Base-by-base conservation (phyloP, 1,284 basidiomycete species). In the Leccinum subspadiceum region DNA sequence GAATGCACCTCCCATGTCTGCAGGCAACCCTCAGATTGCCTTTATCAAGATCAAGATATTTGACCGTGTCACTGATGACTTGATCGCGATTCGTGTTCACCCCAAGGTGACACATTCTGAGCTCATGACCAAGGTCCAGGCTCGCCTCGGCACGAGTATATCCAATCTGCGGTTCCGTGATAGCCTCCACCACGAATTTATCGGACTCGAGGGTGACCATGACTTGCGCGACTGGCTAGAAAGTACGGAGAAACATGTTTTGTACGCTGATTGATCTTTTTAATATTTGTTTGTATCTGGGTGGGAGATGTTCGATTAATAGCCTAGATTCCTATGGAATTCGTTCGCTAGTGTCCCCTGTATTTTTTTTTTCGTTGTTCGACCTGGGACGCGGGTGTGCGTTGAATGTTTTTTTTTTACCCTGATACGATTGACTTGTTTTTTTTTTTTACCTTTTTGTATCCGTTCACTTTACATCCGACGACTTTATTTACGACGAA, bases 31-130 rank as follows among this genome's bases (percentile, higher is more conserved):
- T 13, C 89, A 91, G 67, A 86, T 92, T 39, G 86, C 93, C 39
- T 96, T 95, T 76, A 84, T 98, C 67, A 98, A 98, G 79, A 97
- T 99, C 78, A 99, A 99, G 79, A 94, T 99, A 58, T 97, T 96
- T 71, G 91, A 97, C 74, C 83, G 90, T 33, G 82, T 90, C 61
- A 90, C 94, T 26, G 93, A 98, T 72, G 96, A 98, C 73, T 80
- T 99, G 56, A 94, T 99, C 62, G 96, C 97, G 3, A 94, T 99
- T 56, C 89, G 97, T n/a, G 96, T 98, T 48, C 95, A 96, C 68
- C 94, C 96, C n/a, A 85, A 83, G 39, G 94, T 98, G 33, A 86
- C 92, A 5, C 89, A 92, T 68, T 78, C 76, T 12, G 92, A 96
- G 70, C 81, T 99, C 62, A 85, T 98, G 79, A 90, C 89, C 55